Evolutionary conservation across 371 early-diverging fungal species (phyloP), one percentile per base, ranked within the genome.

Genomic region (Batkoa obscura): DNA sequence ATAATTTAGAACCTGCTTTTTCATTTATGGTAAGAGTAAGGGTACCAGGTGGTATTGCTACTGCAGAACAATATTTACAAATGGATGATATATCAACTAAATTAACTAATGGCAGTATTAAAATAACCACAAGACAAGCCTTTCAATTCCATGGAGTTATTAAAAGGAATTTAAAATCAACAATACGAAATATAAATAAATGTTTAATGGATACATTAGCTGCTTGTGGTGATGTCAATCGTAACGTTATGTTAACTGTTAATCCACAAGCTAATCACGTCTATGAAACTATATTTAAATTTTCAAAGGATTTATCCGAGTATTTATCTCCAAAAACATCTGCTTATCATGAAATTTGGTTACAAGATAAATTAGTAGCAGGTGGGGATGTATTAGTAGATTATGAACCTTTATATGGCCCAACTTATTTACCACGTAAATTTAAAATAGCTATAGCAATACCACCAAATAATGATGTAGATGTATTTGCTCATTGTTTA

Each of bases 181-280:
- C 88, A 57, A 88, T 91, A 60, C 86, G 85, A 59, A 82, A 78
- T 55, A 89, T 93, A 73, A 93, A 93, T 73, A 77, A 80, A 55
- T 72, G 76, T 33, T 69, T 90, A 59, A 75, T 93, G 68, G 84
- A 86, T 68, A 90, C 91, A 30, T 73, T 93, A 43, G 94, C 94
- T 50, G 94, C 94, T 41, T 93, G 94, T 69, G 94, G 94, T 63
- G 94, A 93, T 72, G 94, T 93, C 59, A 93, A 93, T 74, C 81
- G 94, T 63, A 93, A 91, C 71, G 88, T 93, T 59, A 90, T 90
- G 75, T 83, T 84, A 62, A 83, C 81, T 59, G 83, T 89, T 56
- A 82, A 86, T 66, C 89, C 90, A 60, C 71, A 76, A 51, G 73
- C 76, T 58, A 78, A 86, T 41, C 75, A 81, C 51, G 66, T 91